phyloP scores from a whole-genome alignment of 331 rosid genomes.

The Stylosanthes scabra region DNA sequence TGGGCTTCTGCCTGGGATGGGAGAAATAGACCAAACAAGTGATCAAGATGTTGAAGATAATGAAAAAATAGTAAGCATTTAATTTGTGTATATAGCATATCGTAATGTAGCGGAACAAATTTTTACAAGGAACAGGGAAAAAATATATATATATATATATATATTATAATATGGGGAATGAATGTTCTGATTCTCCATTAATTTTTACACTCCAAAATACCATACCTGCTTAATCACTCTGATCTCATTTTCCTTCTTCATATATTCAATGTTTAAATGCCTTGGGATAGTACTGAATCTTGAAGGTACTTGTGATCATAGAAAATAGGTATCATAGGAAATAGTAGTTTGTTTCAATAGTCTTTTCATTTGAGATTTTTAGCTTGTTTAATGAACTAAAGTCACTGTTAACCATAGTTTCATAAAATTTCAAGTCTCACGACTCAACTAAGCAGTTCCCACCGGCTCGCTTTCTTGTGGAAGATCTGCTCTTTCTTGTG shows the following conservation, averaged over 20 bases:
- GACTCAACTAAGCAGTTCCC: too few relatives aligned
- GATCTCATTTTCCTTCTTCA: background rate
- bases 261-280: slow-evolving; percentile 6
- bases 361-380: background rate
- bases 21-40: slow-evolving; percentile 74
- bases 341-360: background rate
- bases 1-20: slow-evolving; percentile 93
- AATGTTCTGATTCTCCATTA: slow-evolving; percentile 34
- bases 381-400: background rate
- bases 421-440: too few relatives aligned
- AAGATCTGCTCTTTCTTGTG: too few relatives aligned
- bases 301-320: background rate
- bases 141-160: too few relatives aligned
- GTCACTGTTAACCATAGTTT: background rate
- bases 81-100: slow-evolving; percentile 57
- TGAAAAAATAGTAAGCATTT: slow-evolving; percentile 52
- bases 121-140: slow-evolving; percentile 36
- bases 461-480: too few relatives aligned
- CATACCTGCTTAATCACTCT: background rate
- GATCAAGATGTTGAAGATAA: slow-evolving; percentile 79
- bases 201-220: background rate
- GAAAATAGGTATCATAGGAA: background rate
- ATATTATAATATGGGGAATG: slow-evolving; percentile 24
- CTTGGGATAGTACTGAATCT: slow-evolving; percentile 3
- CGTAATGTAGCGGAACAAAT: slow-evolving; percentile 39